These are phyloP conservation scores for Raffaelea albimanens DNA, from an alignment of 2,329 filamentous ascomycete genomes.

Conservation along the genomic window DNA sequence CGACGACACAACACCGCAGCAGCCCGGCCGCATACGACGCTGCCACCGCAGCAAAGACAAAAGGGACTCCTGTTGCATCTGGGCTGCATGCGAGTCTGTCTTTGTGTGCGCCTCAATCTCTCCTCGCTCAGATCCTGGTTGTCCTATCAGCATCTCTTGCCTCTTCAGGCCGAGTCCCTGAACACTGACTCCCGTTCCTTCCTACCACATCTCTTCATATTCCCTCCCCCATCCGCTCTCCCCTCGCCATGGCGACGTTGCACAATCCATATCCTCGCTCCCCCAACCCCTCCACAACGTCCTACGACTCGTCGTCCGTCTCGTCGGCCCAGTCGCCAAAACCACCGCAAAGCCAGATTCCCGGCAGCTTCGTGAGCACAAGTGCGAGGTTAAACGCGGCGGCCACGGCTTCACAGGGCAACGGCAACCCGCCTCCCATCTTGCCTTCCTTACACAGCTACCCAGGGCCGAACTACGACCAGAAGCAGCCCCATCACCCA, in stretches of 20 bases:
- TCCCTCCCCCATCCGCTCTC: background rate
- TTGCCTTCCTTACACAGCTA: slow-evolving; percentile 5
- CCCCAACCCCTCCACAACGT: slow-evolving; percentile 50
- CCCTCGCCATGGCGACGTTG: slow-evolving; percentile 41
- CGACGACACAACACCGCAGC: too few species aligned
- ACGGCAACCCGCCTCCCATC: slow-evolving; percentile 40
- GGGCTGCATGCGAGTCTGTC: too few species aligned
- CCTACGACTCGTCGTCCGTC: slow-evolving; percentile 56
- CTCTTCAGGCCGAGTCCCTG: too few species aligned
- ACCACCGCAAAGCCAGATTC: slow-evolving; percentile 38
- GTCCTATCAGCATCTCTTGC: too few species aligned
- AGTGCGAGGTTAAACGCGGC: slow-evolving; percentile 39
- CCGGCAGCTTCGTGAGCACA: slow-evolving; percentile 32
- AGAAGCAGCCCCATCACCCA: background rate
- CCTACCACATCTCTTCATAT: background rate
- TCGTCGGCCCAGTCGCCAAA: slow-evolving; percentile 53
- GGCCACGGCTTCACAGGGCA: slow-evolving; percentile 37
- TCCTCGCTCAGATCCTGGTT: background rate
- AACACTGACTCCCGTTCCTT: background rate
- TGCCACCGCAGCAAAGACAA: too few species aligned
- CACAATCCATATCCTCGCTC: slow-evolving; percentile 52
- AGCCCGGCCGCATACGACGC: too few species aligned
- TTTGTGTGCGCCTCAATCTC: background rate
- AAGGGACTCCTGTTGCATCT: too few species aligned
- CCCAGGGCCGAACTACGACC: background rate